Percentiles rank a stretch among this genome's conserved stretches.
Evolutionary conservation across 768 basidiomycete genomes (phyloP).

Genomic region (Amanita rimosa): DNA sequence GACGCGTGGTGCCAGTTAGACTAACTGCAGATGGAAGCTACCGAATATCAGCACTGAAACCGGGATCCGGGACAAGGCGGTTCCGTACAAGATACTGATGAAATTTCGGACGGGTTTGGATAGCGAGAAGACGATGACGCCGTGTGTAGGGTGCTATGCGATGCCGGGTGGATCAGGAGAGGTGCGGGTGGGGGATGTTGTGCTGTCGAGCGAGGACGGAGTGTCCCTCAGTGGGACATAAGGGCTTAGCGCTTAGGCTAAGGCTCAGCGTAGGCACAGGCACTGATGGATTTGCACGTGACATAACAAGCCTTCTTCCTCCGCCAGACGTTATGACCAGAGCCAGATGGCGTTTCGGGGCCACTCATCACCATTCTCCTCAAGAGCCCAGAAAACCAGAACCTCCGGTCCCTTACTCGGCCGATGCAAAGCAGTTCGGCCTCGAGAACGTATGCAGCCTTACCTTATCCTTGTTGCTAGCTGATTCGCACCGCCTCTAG

Average conservation of each 20-base stretch:
- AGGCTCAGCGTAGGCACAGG: slow-evolving; percentile 6
- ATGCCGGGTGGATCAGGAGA: slow-evolving; percentile 38
- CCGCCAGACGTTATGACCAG: slow-evolving; percentile 14
- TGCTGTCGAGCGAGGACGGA: slow-evolving; percentile 16
- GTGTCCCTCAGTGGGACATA: too few relatives aligned
- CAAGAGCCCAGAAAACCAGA: slow-evolving; percentile 18
- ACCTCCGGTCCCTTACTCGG: slow-evolving; percentile 30
- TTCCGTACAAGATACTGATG: slow-evolving; percentile 67
- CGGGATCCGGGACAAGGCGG: slow-evolving; percentile 56
- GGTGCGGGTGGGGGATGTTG: slow-evolving; percentile 49
- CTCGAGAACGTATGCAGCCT: slow-evolving; percentile 77
- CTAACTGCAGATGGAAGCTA: not conserved
- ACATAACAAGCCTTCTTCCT: not conserved
- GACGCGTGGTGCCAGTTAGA: not conserved
- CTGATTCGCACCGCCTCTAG: slow-evolving; percentile 25
- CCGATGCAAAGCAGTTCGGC: slow-evolving; percentile 88
- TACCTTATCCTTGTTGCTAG: not conserved
- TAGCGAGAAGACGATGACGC: slow-evolving; percentile 30
- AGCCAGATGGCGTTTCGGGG: slow-evolving; percentile 27
- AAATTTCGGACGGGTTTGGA: slow-evolving; percentile 60
- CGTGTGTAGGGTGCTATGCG: slow-evolving; percentile 63
- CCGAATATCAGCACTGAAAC: slow-evolving; percentile 62
- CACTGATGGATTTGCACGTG: not conserved
- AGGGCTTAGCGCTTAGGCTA: too few relatives aligned
- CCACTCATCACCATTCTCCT: slow-evolving; percentile 11